Evolutionary conservation across 768 basidiomycete species (phyloP).

Genomic region (Termitomyces sp.): DNA sequence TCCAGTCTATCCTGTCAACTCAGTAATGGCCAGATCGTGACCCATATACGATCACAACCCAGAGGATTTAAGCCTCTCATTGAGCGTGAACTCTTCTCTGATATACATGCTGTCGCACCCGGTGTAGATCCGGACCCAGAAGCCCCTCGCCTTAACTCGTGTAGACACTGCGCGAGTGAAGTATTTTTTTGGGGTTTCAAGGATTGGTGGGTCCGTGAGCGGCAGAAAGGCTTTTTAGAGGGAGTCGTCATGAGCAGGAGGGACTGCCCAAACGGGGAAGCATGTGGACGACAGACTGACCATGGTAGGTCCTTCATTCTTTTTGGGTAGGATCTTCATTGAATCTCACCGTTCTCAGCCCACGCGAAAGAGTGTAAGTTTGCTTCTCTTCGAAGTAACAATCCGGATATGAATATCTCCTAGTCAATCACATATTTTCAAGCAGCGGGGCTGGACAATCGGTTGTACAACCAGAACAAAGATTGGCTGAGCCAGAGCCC

Average conservation of each 20-base stretch:
- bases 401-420: slow-evolving; percentile 3
- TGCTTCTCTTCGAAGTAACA: neutral
- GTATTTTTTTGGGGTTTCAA: slow-evolving; percentile 72
- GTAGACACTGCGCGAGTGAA: slow-evolving; percentile 72
- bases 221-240: slow-evolving; percentile 64
- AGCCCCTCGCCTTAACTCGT: slow-evolving; percentile 59
- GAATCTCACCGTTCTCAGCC: slow-evolving; percentile 31
- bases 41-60: slow-evolving; percentile 57
- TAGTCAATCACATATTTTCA: slow-evolving; percentile 43
- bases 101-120: slow-evolving; percentile 57
- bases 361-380: slow-evolving; percentile 77
- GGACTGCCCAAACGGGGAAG: slow-evolving; percentile 64
- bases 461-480: neutral
- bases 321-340: slow-evolving; percentile 4
- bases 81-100: slow-evolving; percentile 67
- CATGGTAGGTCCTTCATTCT: slow-evolving; percentile 47
- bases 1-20: neutral
- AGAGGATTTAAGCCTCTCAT: slow-evolving; percentile 62
- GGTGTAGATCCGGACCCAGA: slow-evolving; percentile 55
- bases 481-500: neutral
- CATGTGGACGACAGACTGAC: slow-evolving; percentile 62
- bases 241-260: slow-evolving; percentile 52
- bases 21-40: slow-evolving; percentile 48
- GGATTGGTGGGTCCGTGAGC: slow-evolving; percentile 83
- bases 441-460: slow-evolving; percentile 14